Base-by-base conservation (phyloP, 2,329 filamentous ascomycete genomes). In the Penicillium thymicola region DNA sequence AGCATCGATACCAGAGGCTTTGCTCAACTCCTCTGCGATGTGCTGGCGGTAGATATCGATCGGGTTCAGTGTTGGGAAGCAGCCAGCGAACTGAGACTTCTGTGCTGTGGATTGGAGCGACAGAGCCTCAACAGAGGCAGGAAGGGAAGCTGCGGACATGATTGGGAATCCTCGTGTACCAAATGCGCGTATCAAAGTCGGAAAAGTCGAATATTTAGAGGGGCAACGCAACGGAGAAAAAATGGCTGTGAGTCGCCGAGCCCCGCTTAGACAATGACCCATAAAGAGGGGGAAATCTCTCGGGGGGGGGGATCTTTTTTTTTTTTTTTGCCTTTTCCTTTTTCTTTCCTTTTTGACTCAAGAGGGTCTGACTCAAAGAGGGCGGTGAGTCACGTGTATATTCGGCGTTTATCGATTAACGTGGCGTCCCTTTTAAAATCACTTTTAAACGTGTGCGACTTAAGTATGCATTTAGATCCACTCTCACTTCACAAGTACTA, bases 381-480 rank as follows among this genome's bases (percentile, higher is more conserved):
- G 70, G 70, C 70, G 70, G 71, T 72, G 62, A 64, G 54, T 58
- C 59, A 62, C 56, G 50, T 64, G 60, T 2, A 0, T 3, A 18
- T 27, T 1, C 16, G 2, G 3, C 3, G 27, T 16, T 27, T n/a
- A 42, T 42, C 40, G 23, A 43, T 27, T n/a, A 6, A 3, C n/a
- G 16, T 43, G 41, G 28, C 23, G 9, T 43, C 41, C 27, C 89
- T 74, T 90, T 90, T 74, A n/a, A n/a, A n/a, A n/a, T n/a, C n/a
- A n/a, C n/a, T n/a, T n/a, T n/a, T n/a, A n/a, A n/a, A n/a, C n/a
- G n/a, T n/a, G n/a, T n/a, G n/a, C n/a, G n/a, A n/a, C n/a, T n/a
- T n/a, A n/a, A n/a, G n/a, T n/a, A n/a, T n/a, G n/a, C n/a, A n/a
- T n/a, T n/a, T n/a, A n/a, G n/a, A n/a, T n/a, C n/a, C n/a, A n/a